A percentile compares a stretch with the other conserved stretches of the same genome.
These are phyloP conservation scores for Periglandula ipomoeae DNA, from an alignment of 2,329 filamentous ascomycete species.

Conservation along the genomic window DNA sequence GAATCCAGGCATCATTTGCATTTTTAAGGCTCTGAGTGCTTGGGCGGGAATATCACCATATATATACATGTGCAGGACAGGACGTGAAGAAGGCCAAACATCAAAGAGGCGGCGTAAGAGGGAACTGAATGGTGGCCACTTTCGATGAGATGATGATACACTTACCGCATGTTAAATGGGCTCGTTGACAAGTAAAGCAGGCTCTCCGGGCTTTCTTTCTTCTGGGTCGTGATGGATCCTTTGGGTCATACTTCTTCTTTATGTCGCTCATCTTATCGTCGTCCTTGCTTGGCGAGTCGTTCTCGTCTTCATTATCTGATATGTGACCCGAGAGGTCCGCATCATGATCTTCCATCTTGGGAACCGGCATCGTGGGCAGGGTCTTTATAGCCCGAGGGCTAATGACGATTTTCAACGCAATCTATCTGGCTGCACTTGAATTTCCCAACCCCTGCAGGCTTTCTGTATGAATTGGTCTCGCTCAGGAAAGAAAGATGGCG, in stretches of 20 bases:
- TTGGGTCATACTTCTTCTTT: constrained; percentile 68
- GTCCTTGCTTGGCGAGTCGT: constrained; percentile 35
- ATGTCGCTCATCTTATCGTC: constrained; percentile 42
- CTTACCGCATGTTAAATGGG: constrained; percentile 97
- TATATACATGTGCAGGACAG: no score
- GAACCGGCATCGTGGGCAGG: constrained; percentile 41
- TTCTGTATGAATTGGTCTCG: constrained; percentile 2
- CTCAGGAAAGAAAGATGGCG: constrained; percentile 21
- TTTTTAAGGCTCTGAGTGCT: no score
- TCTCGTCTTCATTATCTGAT: constrained; percentile 52
- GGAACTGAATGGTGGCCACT: no score
- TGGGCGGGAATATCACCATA: no score
- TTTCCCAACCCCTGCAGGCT: constrained; percentile 3
- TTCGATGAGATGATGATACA: no score
- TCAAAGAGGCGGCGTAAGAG: no score
- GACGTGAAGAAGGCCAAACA: no score
- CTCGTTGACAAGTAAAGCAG: constrained; percentile 93
- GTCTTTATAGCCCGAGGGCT: constrained; percentile 33
- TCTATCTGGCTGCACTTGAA: not conserved
- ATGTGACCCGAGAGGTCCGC: constrained; percentile 48
- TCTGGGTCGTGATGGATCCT: constrained; percentile 81
- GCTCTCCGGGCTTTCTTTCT: constrained; percentile 94
- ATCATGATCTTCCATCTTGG: constrained; percentile 43
- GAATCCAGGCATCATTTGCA: no score
- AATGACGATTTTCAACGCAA: not conserved